Base-by-base conservation (phyloP, 805 yeast species). In the Spathaspora arborariae region DNA sequence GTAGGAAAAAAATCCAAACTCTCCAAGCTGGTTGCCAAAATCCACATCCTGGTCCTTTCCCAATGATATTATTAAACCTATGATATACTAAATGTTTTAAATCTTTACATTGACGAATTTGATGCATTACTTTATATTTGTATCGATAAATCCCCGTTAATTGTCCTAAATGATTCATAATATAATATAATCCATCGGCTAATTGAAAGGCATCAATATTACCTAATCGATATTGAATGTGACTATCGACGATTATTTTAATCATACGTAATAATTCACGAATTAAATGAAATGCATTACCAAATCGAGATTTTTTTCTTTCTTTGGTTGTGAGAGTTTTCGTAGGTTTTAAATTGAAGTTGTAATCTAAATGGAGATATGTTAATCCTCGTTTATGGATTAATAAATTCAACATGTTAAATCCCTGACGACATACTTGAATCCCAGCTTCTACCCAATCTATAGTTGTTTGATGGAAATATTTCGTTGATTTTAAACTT, bases 21-120 rank as follows among this genome's bases (percentile, higher is more conserved):
- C 97, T 73, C 99, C 98, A 94, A 1, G 97, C 88, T 0, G 99
- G 99, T 60, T 94, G 98, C 99, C 99, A 94, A 63, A 94, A 87
- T 1, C 99, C 99, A 70, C 96, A 88, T 0, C 99, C 99, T 1
- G 99, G 98, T 2, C 99, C 99, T 60, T 92, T 94, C 0, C 97
- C 97, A 20, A 94, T 86, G n/a, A 80, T 72, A 33, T 76, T 74
- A 59, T 94, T 94, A 69, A 94, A 94, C 51, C 85, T 74, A 52
- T 88, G 77, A 60, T 94, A 94, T 0, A 94, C 85, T 5, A 92
- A 83, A 62, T 94, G 99, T 65, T 94, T 94, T 57, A 94, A 68
- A 65, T 94, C 99, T 62, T 94, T 94, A 63, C 97, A 90, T 2
- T 96, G 91, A 43, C 97, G 79, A 36, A 94, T 91, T 64, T 94